Percentiles rank a stretch among this genome's conserved stretches.
phyloP scores from a whole-genome alignment of 2,329 filamentous ascomycete species.

The Onygena corvina region DNA sequence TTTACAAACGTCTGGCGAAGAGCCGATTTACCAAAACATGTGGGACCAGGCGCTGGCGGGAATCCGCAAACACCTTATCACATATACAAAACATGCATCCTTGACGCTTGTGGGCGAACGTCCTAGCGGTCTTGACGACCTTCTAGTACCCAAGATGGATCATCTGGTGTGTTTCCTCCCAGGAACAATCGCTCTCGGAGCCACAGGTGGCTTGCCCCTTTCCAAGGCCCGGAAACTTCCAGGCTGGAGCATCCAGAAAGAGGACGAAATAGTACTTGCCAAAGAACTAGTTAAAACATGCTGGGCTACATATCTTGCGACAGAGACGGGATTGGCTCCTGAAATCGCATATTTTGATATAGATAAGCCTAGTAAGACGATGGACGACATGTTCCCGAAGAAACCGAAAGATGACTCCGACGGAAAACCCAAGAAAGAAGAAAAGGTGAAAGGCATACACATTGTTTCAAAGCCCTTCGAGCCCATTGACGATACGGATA shows the following conservation, averaged over 20 bases:
- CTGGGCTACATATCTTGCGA: slow-evolving; percentile 93
- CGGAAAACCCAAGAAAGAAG: slow-evolving; percentile 5
- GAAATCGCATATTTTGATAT: slow-evolving; percentile 91
- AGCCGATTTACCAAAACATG: slow-evolving; percentile 78
- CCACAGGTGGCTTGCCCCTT: slow-evolving; percentile 66
- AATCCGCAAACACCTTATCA: slow-evolving; percentile 81
- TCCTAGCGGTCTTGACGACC: slow-evolving; percentile 55
- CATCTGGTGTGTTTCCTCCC: slow-evolving; percentile 97
- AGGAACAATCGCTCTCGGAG: slow-evolving; percentile 81
- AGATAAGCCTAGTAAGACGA: slow-evolving; percentile 50
- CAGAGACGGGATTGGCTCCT: slow-evolving; percentile 77
- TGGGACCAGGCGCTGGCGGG: slow-evolving; percentile 79
- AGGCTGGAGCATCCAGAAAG: slow-evolving; percentile 65
- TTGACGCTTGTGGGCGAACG: slow-evolving; percentile 87
- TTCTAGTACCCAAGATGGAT: slow-evolving; percentile 84
- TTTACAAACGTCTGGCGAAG: slow-evolving; percentile 77
- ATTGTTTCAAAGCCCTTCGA: slow-evolving; percentile 28
- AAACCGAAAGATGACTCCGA: not conserved
- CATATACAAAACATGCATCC: slow-evolving; percentile 67
- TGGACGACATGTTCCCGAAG: slow-evolving; percentile 23
- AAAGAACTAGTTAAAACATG: slow-evolving; percentile 91
- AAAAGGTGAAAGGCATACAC: slow-evolving; percentile 23
- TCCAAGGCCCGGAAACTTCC: slow-evolving; percentile 59
- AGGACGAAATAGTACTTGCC: slow-evolving; percentile 77
- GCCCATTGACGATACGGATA: slow-evolving; percentile 19